Evolutionary conservation across 148 eudicot species (phyloP).

Genomic region (Silene latifolia): DNA sequence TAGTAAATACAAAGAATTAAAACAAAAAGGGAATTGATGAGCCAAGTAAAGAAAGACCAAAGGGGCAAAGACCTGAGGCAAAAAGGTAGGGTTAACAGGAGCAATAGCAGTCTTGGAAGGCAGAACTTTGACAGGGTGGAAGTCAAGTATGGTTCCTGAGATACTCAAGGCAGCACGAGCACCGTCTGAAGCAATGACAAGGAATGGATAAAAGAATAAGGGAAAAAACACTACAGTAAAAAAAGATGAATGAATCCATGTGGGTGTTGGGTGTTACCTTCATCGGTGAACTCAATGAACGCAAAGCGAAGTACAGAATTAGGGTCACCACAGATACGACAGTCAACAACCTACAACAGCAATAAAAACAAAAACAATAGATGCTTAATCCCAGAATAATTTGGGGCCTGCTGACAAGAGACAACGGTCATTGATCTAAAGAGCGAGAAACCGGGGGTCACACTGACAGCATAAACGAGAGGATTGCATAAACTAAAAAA

Average conservation of each 20-base stretch:
- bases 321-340: constrained; percentile 96
- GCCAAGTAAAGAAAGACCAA: not conserved
- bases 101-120: constrained; percentile 98
- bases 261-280: constrained; percentile 34
- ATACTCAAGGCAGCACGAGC: constrained; percentile 78
- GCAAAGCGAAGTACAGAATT: constrained; percentile 97
- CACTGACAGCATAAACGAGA: not conserved
- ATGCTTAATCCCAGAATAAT: no score
- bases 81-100: constrained; percentile 88
- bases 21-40: not conserved
- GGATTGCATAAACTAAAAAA: not conserved
- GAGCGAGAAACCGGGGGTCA: not conserved
- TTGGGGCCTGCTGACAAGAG: no score
- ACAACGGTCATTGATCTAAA: no score
- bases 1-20: not conserved
- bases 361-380: not conserved
- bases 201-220: not conserved
- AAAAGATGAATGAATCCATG: not conserved
- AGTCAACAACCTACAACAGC: constrained; percentile 72
- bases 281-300: constrained; percentile 86
- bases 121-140: constrained; percentile 75
- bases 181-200: constrained; percentile 50
- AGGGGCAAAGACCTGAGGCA: constrained; percentile 52
- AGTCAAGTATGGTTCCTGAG: constrained; percentile 90
- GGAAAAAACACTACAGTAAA: not conserved